Base-by-base conservation (phyloP, 306 rosid genomes). In the Rosa rugosa region DNA sequence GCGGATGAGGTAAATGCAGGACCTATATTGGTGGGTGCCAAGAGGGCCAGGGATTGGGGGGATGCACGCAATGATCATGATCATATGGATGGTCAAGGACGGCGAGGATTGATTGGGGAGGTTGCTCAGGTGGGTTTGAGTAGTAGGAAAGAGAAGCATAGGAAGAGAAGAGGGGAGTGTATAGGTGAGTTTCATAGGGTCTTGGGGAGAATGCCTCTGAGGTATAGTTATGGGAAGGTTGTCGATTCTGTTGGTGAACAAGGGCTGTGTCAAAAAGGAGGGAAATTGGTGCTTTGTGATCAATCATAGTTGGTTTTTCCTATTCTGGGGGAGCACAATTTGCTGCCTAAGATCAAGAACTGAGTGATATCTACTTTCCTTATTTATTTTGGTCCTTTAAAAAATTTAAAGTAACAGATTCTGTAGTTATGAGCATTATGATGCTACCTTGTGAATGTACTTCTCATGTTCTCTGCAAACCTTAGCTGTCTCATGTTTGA, bases 121-220 rank as follows among this genome's bases (percentile, higher is more conserved):
- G 51, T 86, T 89, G 85, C 79, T 5, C 59, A 79, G 18, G 87
- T 86, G 72, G 98, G 97, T 34, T 80, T 92, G 86, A 94, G 98
- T 71, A 88, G 89, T 67, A 83, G 97, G 74, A 89, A 80, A 80
- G 89, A 86, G 49, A 89, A 84, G 80, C 99, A 94, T 31, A 85
- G 95, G 84, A 92, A 83, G 87, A 86, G 90, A 77, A 88, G 97
- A 80, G 99, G 97, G 38, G 17, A 73, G 75, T 94, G 99, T 34
- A 88, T 92, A 25, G 66, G 62, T 54, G 90, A 92, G 87, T 94
- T 94, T 80, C 99, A 94, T 70, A 87, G 81, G 68, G 65, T 66
- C 62, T 2, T 89, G 64, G 97, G 93, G 51, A 88, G 76, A 59
- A 89, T 94, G 93, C 89, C 97, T 36, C 66, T 94, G 82, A 86